phyloP scores from a whole-genome alignment of 345 rosid genomes.

The Eucalyptus sp. region DNA sequence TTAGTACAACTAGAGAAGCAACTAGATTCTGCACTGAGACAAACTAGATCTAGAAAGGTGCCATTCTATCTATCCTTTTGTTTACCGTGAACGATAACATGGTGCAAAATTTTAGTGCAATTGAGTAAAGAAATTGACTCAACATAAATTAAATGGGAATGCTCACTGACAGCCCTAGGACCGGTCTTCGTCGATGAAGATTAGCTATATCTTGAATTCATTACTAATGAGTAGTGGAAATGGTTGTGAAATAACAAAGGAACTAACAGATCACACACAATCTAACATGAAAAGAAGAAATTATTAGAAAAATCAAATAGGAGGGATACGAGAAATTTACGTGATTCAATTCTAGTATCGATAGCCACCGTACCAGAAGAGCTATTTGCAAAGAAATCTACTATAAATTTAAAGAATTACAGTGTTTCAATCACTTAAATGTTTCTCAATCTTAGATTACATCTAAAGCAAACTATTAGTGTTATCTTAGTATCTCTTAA shows the following conservation, averaged over 20 bases:
- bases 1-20: constrained; percentile 18
- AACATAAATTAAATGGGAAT: neutral
- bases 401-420: neutral
- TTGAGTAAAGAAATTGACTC: neutral
- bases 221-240: neutral
- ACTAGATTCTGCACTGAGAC: constrained; percentile 4
- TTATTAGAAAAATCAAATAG: neutral
- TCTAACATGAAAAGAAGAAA: neutral
- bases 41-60: constrained; percentile 28
- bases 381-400: neutral
- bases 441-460: neutral
- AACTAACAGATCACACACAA: neutral
- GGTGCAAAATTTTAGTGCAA: neutral
- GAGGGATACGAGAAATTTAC: neutral
- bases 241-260: neutral
- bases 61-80: neutral
- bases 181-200: neutral
- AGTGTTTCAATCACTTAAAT: neutral
- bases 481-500: neutral
- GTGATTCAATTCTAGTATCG: neutral
- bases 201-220: neutral
- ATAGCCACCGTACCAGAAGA: neutral
- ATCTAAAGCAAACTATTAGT: neutral
- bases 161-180: neutral
- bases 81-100: neutral